Evolutionary conservation across 441 rosid species (phyloP).

Genomic region (Erodium moschatum): DNA sequence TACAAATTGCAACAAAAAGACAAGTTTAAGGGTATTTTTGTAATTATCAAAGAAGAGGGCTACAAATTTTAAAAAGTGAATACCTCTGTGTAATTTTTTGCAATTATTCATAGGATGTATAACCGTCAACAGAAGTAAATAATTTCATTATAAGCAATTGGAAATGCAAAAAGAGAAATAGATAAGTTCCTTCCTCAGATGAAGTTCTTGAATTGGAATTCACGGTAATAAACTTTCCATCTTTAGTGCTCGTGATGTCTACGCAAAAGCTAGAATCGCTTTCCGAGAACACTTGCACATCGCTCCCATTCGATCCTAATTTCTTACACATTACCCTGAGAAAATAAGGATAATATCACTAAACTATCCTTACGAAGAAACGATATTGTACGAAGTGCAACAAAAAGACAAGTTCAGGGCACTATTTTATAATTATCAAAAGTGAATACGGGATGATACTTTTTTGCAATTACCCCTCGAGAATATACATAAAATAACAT

Average conservation of each 20-base stretch:
- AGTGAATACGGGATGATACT: too few species aligned
- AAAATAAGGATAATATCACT: too few species aligned
- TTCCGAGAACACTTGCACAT: slow-evolving; percentile 43
- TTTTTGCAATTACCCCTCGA: neutral
- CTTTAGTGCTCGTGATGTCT: slow-evolving; percentile 84
- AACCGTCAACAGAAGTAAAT: slow-evolving; percentile 14
- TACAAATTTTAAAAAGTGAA: too few species aligned
- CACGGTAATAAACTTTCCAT: slow-evolving; percentile 86
- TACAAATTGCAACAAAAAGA: too few species aligned
- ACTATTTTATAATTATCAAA: too few species aligned
- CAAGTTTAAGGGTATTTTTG: too few species aligned
- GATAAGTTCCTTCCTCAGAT: slow-evolving; percentile 74
- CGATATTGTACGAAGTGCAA: too few species aligned
- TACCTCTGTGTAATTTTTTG: too few species aligned
- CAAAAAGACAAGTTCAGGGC: too few species aligned
- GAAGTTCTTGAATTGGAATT: slow-evolving; percentile 92
- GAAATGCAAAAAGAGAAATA: slow-evolving; percentile 20
- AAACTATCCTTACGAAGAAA: too few species aligned
- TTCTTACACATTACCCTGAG: slow-evolving; percentile 65
- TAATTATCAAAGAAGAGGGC: too few species aligned
- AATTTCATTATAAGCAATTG: slow-evolving; percentile 6
- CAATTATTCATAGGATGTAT: too few species aligned
- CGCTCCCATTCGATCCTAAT: slow-evolving; percentile 39
- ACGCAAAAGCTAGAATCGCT: slow-evolving; percentile 68
- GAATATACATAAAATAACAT: slow-evolving; percentile 13